These are phyloP conservation scores for Stemphylium lycopersici DNA, from an alignment of 2,329 filamentous ascomycete genomes.

Conservation along the genomic window DNA sequence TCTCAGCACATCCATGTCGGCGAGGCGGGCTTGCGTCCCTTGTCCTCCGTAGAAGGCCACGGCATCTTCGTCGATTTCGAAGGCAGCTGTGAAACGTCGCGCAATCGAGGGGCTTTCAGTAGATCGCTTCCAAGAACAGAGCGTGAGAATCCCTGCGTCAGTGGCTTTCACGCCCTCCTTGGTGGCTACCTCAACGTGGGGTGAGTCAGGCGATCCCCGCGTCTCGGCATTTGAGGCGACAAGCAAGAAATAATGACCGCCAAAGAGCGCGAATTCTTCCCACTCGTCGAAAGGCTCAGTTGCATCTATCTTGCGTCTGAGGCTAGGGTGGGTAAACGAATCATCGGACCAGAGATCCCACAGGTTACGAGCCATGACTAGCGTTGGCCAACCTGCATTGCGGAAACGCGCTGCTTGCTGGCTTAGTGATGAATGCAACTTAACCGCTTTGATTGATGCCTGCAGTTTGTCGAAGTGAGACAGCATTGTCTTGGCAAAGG, in stretches of 20 bases:
- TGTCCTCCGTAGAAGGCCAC: conserved; percentile 54
- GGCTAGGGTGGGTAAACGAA: conserved; percentile 65
- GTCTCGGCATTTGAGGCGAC: conserved; percentile 60
- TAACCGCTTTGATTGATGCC: conserved; percentile 76
- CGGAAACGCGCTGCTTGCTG: conserved; percentile 73
- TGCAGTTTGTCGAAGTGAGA: conserved; percentile 80
- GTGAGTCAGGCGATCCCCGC: conserved; percentile 15
- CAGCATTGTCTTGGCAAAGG: conserved; percentile 87
- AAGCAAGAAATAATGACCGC: conserved; percentile 82
- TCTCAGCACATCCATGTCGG: conserved; percentile 50
- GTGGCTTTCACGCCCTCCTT: conserved; percentile 3
- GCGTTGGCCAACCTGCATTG: conserved; percentile 69
- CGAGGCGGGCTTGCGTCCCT: conserved; percentile 56
- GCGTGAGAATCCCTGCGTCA: conserved; percentile 18
- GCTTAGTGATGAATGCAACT: conserved; percentile 69
- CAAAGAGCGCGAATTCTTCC: conserved; percentile 90
- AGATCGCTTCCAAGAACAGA: conserved; percentile 20
- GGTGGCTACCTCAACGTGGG: conserved; percentile 5
- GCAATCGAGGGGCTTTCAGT: conserved; percentile 22
- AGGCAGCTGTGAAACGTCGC: conserved; percentile 51
- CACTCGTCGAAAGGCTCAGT: conserved; percentile 92
- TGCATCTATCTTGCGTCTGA: conserved; percentile 68
- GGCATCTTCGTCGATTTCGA: conserved; percentile 36
- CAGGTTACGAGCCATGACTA: conserved; percentile 67
- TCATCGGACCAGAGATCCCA: conserved; percentile 83